A percentile compares a stretch with the other conserved stretches of the same genome.
Evolutionary conservation across 1,284 basidiomycete species (phyloP).

Genomic region (Bondarzewia mesenterica): DNA sequence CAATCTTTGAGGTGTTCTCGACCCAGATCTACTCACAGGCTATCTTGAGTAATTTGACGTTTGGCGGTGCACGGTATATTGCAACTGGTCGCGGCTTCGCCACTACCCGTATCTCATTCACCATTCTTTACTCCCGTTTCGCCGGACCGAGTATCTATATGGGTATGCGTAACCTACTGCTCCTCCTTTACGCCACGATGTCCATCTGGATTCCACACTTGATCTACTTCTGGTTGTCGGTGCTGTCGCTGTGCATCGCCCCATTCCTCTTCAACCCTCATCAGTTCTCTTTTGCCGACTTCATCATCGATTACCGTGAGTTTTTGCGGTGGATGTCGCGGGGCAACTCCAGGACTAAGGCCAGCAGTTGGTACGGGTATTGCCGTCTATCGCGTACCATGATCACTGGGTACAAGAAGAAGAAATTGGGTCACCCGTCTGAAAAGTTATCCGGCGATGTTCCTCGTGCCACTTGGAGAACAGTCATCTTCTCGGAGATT

Average conservation of each 20-base stretch:
- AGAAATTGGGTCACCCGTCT: conserved; percentile 91
- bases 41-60: conserved; percentile 90
- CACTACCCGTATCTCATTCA: conserved; percentile 89
- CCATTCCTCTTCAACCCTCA: conserved; percentile 98
- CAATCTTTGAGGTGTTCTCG: conserved; percentile 95
- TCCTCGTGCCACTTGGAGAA: conserved; percentile 82
- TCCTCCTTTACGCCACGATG: conserved; percentile 86
- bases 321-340: conserved; percentile 97
- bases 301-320: conserved; percentile 96
- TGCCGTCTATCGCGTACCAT: conserved; percentile 91
- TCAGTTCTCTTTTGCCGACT: conserved; percentile 92
- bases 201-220: conserved; percentile 89
- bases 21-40: conserved; percentile 97
- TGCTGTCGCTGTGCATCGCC: conserved; percentile 85
- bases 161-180: conserved; percentile 86
- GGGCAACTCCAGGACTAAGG: conserved; percentile 90
- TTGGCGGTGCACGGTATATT: conserved; percentile 94
- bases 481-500: conserved; percentile 83
- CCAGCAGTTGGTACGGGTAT: conserved; percentile 97
- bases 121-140: conserved; percentile 93
- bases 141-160: conserved; percentile 98
- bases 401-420: conserved; percentile 98
- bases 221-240: conserved; percentile 96
- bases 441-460: conserved; percentile 92
- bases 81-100: conserved; percentile 97